Evolutionary conservation across 495 filamentous ascomycete species (phyloP), one percentile per base, ranked within the genome.

Genomic region (Oleoguttula mirabilis): DNA sequence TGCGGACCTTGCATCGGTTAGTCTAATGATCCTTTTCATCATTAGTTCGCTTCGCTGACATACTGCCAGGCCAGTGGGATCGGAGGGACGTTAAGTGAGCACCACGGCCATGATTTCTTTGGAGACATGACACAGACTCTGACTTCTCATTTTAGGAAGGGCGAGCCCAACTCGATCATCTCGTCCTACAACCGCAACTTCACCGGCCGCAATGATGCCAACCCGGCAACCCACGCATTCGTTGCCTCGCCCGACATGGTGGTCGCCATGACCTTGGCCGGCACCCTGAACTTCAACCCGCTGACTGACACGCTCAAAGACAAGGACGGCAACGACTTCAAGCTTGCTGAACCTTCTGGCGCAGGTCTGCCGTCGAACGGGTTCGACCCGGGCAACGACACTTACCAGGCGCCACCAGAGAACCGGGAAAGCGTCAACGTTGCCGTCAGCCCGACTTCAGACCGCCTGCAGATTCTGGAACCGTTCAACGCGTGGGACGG

Each of bases 151-250:
- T n/a, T n/a, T n/a, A n/a, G n/a, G 75, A 96, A 98, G 78, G 92
- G 92, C 51, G 84, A 88, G 60, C 67, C 86, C 52, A 98, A 98
- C 76, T 88, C 86, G 14, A 94, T 94, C 65, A 73, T 94, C 60
- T 92, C 84, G 24, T 94, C 86, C 31, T 90, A 94, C 76, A 94
- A 93, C 77, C 86, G 90, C 67, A 99, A 99, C 77, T 99, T 99
- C 72, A 96, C 88, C 55, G 90, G 90, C 52, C 87, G 90, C 66
- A 98, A 98, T 67, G 90, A 98, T 56, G 90, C 88, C 55, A 99
- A 99, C 74, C 92, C 90, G 31, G 87, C 90, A 36, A 99, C 90
- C 46, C 90, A 96, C 70, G 82, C 88, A 47, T 99, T 99, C 66
- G 92, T 99, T 54, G 80, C 90, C 55, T 96, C 92, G n/a, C 90